phyloP scores from a whole-genome alignment of 2,329 filamentous ascomycete species.

The Berkeleyomyces rouxiae region DNA sequence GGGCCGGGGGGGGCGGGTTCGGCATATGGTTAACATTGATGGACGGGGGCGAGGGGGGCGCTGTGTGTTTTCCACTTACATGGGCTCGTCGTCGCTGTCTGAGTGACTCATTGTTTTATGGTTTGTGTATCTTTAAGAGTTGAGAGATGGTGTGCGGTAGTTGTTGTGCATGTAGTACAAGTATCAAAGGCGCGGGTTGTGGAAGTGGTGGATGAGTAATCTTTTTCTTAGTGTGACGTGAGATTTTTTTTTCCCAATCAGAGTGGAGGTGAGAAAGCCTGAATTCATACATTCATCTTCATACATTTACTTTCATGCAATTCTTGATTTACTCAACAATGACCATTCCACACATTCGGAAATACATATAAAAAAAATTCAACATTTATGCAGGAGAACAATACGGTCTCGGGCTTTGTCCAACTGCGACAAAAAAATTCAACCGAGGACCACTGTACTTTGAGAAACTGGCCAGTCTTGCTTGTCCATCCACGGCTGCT shows the following conservation, averaged over 20 bases:
- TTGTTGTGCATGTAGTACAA: too few species aligned
- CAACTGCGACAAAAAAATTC: conserved; percentile 7
- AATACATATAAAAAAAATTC: not conserved
- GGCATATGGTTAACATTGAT: not conserved
- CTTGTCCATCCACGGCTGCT: not conserved
- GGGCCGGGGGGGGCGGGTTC: not conserved
- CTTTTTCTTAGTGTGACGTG: not conserved
- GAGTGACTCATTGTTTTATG: conserved; percentile 3
- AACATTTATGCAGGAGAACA: conserved; percentile 2
- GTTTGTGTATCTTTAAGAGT: not conserved
- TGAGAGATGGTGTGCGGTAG: too few species aligned
- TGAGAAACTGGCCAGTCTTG: not conserved
- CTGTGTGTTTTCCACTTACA: conserved; percentile 23
- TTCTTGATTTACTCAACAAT: not conserved
- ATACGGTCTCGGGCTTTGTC: conserved; percentile 5
- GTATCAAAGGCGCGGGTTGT: not conserved
- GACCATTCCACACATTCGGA: not conserved
- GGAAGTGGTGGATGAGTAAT: not conserved
- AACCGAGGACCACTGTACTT: conserved; percentile 9
- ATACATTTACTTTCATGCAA: not conserved
- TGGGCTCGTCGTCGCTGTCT: conserved; percentile 28
- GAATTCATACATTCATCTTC: not conserved
- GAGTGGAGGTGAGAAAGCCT: not conserved
- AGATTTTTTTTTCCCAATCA: not conserved
- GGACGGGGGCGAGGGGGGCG: not conserved